These are phyloP conservation scores for Ceratobasidium sp. DNA, from an alignment of 1,284 basidiomycete species.

Conservation along the genomic window DNA sequence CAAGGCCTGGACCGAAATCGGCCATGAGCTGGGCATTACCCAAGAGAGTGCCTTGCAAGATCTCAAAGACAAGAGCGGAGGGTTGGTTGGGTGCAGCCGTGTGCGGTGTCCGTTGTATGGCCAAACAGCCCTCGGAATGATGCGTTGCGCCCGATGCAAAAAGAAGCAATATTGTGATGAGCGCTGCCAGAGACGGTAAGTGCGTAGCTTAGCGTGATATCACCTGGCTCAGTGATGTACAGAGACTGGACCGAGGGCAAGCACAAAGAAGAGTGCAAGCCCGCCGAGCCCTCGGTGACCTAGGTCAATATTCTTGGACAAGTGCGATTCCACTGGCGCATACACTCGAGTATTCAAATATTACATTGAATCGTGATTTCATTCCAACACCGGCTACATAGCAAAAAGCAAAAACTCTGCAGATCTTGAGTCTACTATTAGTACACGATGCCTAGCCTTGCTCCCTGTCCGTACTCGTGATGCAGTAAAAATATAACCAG, in stretches of 20 bases:
- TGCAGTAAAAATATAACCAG: not conserved
- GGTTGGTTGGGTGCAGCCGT: conserved; percentile 29
- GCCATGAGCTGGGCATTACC: conserved; percentile 4
- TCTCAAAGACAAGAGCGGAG: conserved; percentile 33
- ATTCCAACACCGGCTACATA: conserved; percentile 9
- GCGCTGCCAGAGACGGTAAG: conserved; percentile 27
- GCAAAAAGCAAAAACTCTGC: conserved; percentile 34
- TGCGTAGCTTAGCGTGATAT: not conserved
- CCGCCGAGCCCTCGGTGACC: not conserved
- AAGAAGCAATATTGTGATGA: conserved; percentile 36
- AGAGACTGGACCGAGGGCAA: conserved; percentile 36
- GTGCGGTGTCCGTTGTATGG: conserved; percentile 31
- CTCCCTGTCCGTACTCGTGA: conserved; percentile 9
- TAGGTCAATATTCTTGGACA: not conserved
- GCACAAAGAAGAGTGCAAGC: conserved; percentile 35
- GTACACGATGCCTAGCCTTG: conserved; percentile 13
- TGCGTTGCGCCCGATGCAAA: conserved; percentile 34
- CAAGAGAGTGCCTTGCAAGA: conserved; percentile 27
- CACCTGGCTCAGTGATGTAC: not conserved
- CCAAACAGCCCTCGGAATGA: conserved; percentile 32
- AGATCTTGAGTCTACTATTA: conserved; percentile 32
- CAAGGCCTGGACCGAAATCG: conserved; percentile 31
- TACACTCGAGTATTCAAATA: not conserved
- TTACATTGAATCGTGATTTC: conserved; percentile 1
- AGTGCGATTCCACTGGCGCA: not conserved